phyloP scores from a whole-genome alignment of 352 stramenopile species.

The Pelagophyceae sp. region DNA sequence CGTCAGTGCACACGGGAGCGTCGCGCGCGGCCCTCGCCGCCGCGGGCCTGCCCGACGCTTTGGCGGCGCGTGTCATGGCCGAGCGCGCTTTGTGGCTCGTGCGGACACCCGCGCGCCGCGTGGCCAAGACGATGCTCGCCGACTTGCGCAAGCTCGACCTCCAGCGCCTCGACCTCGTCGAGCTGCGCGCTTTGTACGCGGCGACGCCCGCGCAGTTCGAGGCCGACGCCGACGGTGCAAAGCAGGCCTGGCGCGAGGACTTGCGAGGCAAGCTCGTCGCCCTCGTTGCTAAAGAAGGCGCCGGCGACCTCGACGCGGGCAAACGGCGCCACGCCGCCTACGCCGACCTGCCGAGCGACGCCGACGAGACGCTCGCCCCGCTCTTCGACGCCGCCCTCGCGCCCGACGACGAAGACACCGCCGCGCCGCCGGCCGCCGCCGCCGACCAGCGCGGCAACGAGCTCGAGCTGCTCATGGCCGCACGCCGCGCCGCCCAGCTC shows the following conservation, averaged over 20 bases:
- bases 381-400: background rate
- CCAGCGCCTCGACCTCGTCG: constrained; percentile 32
- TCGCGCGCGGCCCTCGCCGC: background rate
- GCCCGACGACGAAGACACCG: background rate
- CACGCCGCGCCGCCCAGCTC: background rate
- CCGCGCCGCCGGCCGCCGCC: too few relatives aligned
- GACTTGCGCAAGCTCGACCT: constrained; percentile 30
- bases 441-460: background rate
- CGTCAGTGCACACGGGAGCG: background rate
- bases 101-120: constrained; percentile 22
- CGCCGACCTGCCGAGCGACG: background rate
- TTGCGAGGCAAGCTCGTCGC: background rate
- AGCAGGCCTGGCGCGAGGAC: constrained; percentile 9
- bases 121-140: constrained; percentile 30
- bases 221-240: background rate
- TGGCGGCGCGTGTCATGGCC: background rate
- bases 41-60: background rate
- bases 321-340: background rate
- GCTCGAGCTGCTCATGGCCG: background rate
- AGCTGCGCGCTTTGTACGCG: constrained; percentile 33
- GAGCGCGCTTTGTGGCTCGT: constrained; percentile 28
- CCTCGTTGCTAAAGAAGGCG: background rate
- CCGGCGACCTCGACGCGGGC: background rate
- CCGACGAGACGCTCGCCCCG: background rate
- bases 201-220: constrained; percentile 32